phyloP scores from a whole-genome alignment of 176 grass and related monocot species.

The Oryza glumipatula region DNA sequence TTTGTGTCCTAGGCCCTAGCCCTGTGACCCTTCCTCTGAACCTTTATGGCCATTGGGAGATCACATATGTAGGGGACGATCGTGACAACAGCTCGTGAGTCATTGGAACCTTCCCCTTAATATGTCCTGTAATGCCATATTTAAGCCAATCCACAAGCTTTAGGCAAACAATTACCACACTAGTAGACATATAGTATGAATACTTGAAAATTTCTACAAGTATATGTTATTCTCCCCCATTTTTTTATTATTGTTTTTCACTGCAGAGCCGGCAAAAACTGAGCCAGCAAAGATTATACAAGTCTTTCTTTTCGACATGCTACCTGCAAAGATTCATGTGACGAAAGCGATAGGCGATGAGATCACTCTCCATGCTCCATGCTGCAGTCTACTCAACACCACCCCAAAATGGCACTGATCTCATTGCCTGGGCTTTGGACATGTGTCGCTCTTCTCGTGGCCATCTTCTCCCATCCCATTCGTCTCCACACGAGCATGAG shows the following conservation, averaged over 20 bases:
- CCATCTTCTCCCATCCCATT: not conserved
- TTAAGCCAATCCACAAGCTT: not conserved
- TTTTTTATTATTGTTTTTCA: not conserved
- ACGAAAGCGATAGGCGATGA: conserved; percentile 45
- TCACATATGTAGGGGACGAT: not conserved
- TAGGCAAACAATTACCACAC: not conserved
- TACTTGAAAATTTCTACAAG: not conserved
- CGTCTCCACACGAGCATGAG: not conserved
- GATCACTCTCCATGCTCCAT: conserved; percentile 2
- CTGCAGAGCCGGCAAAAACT: not conserved
- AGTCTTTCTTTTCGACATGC: not conserved
- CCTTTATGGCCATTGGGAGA: not conserved
- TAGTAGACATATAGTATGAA: not conserved
- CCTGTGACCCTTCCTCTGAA: conserved; percentile 6
- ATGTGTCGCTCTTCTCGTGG: conserved; percentile 43
- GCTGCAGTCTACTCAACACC: not conserved
- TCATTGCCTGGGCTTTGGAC: not conserved
- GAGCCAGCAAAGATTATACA: not conserved
- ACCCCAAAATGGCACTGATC: conserved; percentile 15
- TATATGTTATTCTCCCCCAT: not conserved
- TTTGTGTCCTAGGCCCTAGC: not conserved
- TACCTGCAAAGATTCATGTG: conserved; percentile 42
- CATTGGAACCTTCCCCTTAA: conserved; percentile 35
- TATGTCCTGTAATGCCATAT: not conserved
- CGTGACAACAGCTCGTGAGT: conserved; percentile 34